These are phyloP conservation scores for Lasiodiplodia sp. DNA, from an alignment of 2,329 filamentous ascomycete genomes.

Conservation along the genomic window DNA sequence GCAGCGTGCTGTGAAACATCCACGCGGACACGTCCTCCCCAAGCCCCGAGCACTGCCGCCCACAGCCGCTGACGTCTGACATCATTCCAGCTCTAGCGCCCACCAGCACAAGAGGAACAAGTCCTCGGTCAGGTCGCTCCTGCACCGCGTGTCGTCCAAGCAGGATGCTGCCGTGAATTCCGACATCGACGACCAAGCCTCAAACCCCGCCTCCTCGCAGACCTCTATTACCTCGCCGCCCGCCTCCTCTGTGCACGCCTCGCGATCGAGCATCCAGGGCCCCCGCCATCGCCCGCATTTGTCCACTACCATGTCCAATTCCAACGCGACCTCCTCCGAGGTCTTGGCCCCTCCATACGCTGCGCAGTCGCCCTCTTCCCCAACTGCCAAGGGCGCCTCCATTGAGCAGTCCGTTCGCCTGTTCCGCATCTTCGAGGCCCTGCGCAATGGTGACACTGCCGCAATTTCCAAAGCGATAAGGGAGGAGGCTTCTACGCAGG, in stretches of 20 bases:
- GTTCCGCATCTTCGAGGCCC: constrained; percentile 91
- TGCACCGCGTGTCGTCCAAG: constrained; percentile 41
- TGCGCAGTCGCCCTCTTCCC: constrained; percentile 39
- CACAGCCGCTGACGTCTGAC: constrained; percentile 24
- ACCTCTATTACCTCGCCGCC: constrained; percentile 38
- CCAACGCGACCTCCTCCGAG: constrained; percentile 28
- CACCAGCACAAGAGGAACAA: constrained; percentile 49
- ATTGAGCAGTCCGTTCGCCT: constrained; percentile 95
- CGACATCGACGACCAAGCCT: constrained; percentile 37
- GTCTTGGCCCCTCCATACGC: constrained; percentile 36
- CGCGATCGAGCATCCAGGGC: constrained; percentile 36
- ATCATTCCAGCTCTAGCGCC: constrained; percentile 6
- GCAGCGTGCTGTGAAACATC: constrained; percentile 10
- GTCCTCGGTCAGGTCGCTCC: constrained; percentile 47
- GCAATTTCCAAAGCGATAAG: constrained; percentile 87
- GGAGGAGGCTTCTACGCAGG: constrained; percentile 59
- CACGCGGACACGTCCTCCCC: neutral
- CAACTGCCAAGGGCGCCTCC: constrained; percentile 48
- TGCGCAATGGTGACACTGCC: constrained; percentile 88
- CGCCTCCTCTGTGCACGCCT: constrained; percentile 38
- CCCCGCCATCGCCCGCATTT: constrained; percentile 32
- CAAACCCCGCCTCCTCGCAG: constrained; percentile 37
- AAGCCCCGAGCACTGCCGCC: neutral
- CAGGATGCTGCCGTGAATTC: constrained; percentile 37
- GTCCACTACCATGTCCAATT: constrained; percentile 39